Base-by-base conservation (phyloP, 176 grass and related monocot genomes). In the Triticum turgidum region DNA sequence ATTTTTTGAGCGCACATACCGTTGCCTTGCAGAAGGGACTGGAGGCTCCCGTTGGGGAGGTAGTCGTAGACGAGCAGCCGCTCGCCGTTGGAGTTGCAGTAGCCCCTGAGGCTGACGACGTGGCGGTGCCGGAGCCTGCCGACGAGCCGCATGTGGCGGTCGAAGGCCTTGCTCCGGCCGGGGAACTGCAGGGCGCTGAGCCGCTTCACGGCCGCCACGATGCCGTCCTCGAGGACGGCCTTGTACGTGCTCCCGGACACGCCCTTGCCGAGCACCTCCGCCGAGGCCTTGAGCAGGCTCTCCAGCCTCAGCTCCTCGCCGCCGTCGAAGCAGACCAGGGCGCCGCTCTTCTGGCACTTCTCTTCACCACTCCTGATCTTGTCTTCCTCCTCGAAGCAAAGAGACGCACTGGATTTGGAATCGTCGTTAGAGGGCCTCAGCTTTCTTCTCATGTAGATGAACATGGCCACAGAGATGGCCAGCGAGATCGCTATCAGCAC, bases 191-290 rank as follows among this genome's bases (percentile, higher is more conserved):
- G 73, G 6, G 83, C 79, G 85, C 89, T 96, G 9, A 96, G 94
- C 21, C 94, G 84, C 91, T 96, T 96, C 18, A 96, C 91, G 74
- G 89, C 89, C 24, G 91, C 94, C 66, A 90, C 76, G 56, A 90
- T 64, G 80, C 91, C 91, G 80, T 96, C 91, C 73, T 96, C 91
- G 4, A 96, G 83, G 3, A 94, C 83, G 22, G 89, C 91, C 78
- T 88, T 94, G 87, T 96, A 96, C 21, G 89, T 94, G 87, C 94
- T 94, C 41, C 94, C 91, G 11, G 89, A 93, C 73, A 92, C 69
- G n/a, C 91, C 94, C 86, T 94, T 96, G 52, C 94, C 91, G 21
- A 96, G 85, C 47, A 96, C 91, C 79, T 96, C 94, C 0, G 91
- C 94, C 0, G 94, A 96, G 17, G 89, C 89, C 86, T 94, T 96